Evolutionary conservation across 2,329 filamentous ascomycete species (phyloP).

Genomic region (Daldinia sp.): DNA sequence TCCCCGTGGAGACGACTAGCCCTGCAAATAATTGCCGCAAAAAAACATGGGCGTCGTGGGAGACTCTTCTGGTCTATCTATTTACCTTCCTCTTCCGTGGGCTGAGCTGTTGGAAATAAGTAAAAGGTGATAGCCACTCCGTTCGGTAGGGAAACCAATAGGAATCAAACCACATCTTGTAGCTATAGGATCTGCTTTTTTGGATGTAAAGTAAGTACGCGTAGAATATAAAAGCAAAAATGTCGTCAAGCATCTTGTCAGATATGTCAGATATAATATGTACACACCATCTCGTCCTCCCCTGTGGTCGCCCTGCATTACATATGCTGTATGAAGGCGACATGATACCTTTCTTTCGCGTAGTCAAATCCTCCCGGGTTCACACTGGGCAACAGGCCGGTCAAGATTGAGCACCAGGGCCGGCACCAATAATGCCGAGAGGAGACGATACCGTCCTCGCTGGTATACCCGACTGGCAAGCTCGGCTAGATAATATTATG

Average conservation of each 20-base stretch:
- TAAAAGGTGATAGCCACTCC: slow-evolving; percentile 3
- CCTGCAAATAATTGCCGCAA: slow-evolving; percentile 36
- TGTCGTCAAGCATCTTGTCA: slow-evolving; percentile 1
- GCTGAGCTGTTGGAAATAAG: background rate
- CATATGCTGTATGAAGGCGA: background rate
- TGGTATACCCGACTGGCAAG: background rate
- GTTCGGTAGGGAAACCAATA: slow-evolving; percentile 16
- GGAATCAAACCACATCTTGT: slow-evolving; percentile 8
- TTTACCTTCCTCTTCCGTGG: slow-evolving; percentile 5
- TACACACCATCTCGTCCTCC: background rate
- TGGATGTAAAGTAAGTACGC: slow-evolving; percentile 6
- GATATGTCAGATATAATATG: slow-evolving; percentile 6
- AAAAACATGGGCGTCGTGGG: slow-evolving; percentile 13
- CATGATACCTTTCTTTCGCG: background rate
- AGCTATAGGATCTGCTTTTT: slow-evolving; percentile 4
- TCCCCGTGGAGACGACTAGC: slow-evolving; percentile 15
- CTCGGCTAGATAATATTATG: background rate
- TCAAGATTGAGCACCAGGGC: background rate
- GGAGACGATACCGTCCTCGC: background rate
- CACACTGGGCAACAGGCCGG: background rate
- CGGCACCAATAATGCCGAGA: background rate
- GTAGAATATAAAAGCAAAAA: slow-evolving; percentile 8
- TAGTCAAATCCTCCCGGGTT: background rate
- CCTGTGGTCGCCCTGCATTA: background rate
- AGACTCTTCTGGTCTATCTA: background rate